phyloP scores from a whole-genome alignment of 2,329 filamentous ascomycete species.

The Neofusicoccum parvum region DNA sequence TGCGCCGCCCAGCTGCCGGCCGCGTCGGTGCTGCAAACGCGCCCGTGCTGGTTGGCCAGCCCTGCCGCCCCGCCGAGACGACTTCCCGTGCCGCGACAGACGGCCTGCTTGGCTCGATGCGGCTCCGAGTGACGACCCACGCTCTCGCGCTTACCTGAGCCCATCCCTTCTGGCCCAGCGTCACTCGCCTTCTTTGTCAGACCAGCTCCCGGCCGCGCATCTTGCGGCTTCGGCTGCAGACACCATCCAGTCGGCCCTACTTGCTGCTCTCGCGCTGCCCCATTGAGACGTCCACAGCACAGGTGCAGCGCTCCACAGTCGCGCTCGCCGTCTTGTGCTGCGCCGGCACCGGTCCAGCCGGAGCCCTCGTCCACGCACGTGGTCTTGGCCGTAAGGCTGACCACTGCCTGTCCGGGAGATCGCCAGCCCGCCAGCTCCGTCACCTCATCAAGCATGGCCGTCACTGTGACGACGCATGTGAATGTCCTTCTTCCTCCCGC shows the following conservation, averaged over 20 bases:
- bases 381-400: not conserved
- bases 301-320: too few species aligned
- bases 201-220: too few species aligned
- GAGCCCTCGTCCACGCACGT: not conserved
- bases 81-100: too few species aligned
- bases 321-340: not conserved
- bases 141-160: slow-evolving; percentile 4
- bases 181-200: not conserved
- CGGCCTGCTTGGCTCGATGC: slow-evolving; percentile 1
- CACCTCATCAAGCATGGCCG: not conserved
- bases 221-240: too few species aligned
- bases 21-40: too few species aligned
- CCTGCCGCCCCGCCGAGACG: not conserved
- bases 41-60: too few species aligned
- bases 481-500: not conserved
- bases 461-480: not conserved
- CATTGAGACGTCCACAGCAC: not conserved
- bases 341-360: not conserved
- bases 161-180: not conserved
- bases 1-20: too few species aligned
- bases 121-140: not conserved
- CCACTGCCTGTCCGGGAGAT: not conserved
- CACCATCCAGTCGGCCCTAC: not conserved
- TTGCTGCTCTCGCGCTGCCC: not conserved
- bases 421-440: not conserved